Conservation (phyloP, 1,284 basidiomycete genomes). For the Microbotryum lychnidis-dioicae region DNA sequence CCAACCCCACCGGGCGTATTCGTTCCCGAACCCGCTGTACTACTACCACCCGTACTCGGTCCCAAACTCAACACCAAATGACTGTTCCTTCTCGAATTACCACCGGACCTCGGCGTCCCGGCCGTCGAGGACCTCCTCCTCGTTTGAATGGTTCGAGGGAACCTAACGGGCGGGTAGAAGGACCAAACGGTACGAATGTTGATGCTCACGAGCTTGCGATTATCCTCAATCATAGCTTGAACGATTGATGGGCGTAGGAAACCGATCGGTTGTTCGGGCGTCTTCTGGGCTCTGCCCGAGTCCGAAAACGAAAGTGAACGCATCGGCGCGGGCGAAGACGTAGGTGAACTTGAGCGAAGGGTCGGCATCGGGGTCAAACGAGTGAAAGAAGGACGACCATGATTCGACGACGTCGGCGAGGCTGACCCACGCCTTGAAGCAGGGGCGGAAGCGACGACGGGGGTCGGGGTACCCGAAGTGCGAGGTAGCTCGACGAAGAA, state of each 20-base stretch:
- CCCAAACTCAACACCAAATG: too few species aligned
- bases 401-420: background rate
- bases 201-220: constrained; percentile 18
- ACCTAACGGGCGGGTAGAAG: constrained; percentile 13
- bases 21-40: too few species aligned
- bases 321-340: constrained; percentile 8
- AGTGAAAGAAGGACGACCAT: constrained; percentile 12
- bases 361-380: constrained; percentile 17
- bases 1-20: too few species aligned
- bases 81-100: background rate
- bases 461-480: background rate
- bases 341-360: constrained; percentile 10
- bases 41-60: too few species aligned
- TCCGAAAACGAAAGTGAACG: constrained; percentile 2
- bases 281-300: background rate
- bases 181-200: constrained; percentile 16
- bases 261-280: constrained; percentile 30
- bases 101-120: background rate
- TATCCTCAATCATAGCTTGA: constrained; percentile 27
- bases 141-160: constrained; percentile 1
- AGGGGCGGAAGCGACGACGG: background rate
- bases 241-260: constrained; percentile 31
- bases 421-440: constrained; percentile 9
- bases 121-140: background rate
- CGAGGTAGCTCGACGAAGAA: constrained; percentile 23